Evolutionary conservation across 176 grass and related monocot species (phyloP).

Genomic region (Aegilops bicornis): DNA sequence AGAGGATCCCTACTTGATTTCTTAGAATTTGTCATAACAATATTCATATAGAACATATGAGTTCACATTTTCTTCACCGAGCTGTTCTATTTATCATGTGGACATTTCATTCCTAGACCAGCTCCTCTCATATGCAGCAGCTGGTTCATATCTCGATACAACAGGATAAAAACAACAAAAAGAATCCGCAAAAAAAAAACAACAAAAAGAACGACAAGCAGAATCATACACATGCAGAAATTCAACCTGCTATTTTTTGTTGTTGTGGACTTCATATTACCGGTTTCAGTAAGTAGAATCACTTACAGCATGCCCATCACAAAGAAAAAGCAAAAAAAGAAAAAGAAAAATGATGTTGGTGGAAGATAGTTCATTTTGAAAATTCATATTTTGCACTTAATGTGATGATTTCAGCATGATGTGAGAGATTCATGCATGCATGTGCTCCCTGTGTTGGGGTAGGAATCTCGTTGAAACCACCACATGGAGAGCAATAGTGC

Average conservation of each 20-base stretch:
- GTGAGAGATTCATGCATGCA: too few relatives aligned
- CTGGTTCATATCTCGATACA: neutral
- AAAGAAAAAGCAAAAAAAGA: neutral
- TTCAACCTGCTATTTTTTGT: neutral
- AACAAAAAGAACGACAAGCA: neutral
- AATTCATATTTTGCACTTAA: too few relatives aligned
- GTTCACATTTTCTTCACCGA: too few relatives aligned
- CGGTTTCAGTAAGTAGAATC: neutral
- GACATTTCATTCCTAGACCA: too few relatives aligned
- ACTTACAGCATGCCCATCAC: neutral
- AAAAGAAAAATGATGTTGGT: neutral
- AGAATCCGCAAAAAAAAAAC: neutral
- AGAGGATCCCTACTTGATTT: neutral
- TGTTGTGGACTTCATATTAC: neutral
- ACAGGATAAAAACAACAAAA: neutral
- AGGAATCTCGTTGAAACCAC: too few relatives aligned
- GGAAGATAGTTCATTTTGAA: neutral
- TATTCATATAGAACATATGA: neutral
- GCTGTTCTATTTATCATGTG: too few relatives aligned
- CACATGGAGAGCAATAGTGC: too few relatives aligned
- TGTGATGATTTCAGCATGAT: too few relatives aligned
- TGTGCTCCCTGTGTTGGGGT: too few relatives aligned
- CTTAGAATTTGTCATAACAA: neutral
- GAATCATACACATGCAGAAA: neutral
- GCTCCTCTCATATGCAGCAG: too few relatives aligned